Conservation (phyloP, 192 early-diverging fungal species). For the Haplosporangium gracile region DNA sequence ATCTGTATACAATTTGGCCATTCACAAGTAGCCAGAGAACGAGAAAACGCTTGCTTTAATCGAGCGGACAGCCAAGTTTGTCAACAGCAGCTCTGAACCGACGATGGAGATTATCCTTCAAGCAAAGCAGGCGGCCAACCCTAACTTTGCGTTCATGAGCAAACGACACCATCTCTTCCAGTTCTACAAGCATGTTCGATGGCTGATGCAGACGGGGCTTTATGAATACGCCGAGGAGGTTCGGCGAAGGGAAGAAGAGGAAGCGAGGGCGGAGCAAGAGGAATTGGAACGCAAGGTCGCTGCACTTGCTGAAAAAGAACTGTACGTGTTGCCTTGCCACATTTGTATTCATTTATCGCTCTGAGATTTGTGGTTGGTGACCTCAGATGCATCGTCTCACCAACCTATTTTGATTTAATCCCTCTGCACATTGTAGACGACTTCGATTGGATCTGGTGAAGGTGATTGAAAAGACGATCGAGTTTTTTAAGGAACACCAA, state of each 20-base stretch:
- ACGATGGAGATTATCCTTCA: slow-evolving; percentile 81
- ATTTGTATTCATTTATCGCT: slow-evolving; percentile 4
- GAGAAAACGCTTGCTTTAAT: slow-evolving; percentile 75
- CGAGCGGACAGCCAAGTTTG: slow-evolving; percentile 78
- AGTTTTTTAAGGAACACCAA: slow-evolving; percentile 9
- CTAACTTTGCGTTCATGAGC: slow-evolving; percentile 79
- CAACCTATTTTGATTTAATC: not conserved
- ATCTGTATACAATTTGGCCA: not conserved
- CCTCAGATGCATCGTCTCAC: not conserved
- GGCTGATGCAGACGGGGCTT: slow-evolving; percentile 72
- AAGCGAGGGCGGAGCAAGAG: slow-evolving; percentile 42
- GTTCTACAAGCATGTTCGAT: slow-evolving; percentile 78
- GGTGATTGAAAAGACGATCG: slow-evolving; percentile 38
- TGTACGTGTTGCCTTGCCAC: not conserved
- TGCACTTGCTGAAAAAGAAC: not conserved
- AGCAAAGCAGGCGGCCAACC: slow-evolving; percentile 79
- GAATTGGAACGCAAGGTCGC: slow-evolving; percentile 8
- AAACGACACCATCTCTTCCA: slow-evolving; percentile 67
- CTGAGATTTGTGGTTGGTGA: not conserved
- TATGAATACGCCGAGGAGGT: slow-evolving; percentile 62
- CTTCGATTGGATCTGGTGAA: slow-evolving; percentile 37
- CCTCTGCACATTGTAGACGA: not conserved
- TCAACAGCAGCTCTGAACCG: slow-evolving; percentile 65
- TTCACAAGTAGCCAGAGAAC: slow-evolving; percentile 61
- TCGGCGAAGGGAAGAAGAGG: slow-evolving; percentile 34